phyloP scores from a whole-genome alignment of 2,329 filamentous ascomycete genomes.

The Fusarium stilboides region DNA sequence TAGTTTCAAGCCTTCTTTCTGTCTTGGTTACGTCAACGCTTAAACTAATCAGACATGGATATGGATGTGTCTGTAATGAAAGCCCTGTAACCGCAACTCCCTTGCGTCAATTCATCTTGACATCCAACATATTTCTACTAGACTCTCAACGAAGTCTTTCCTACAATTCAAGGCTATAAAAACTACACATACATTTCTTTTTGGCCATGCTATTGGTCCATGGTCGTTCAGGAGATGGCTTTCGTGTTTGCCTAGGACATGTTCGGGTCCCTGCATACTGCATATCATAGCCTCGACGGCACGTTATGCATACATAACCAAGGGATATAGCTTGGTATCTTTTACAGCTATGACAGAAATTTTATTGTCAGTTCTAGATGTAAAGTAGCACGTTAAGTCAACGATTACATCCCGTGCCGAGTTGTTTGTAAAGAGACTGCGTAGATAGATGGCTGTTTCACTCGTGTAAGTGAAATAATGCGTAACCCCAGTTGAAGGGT shows the following conservation, averaged over 20 bases:
- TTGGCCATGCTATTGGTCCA: neutral
- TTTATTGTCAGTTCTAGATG: too few relatives aligned
- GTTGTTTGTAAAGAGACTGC: too few relatives aligned
- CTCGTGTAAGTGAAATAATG: neutral
- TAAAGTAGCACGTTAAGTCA: neutral
- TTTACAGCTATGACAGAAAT: too few relatives aligned
- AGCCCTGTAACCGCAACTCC: neutral
- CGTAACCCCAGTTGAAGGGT: neutral
- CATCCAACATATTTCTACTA: neutral
- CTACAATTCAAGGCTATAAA: neutral
- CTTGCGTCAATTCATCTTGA: neutral
- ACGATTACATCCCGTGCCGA: neutral
- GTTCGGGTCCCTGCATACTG: conserved; percentile 25
- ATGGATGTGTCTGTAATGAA: neutral
- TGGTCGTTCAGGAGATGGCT: neutral
- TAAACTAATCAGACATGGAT: neutral
- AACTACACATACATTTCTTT: neutral
- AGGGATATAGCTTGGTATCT: too few relatives aligned
- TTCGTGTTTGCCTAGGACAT: conserved; percentile 11
- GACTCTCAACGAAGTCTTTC: neutral
- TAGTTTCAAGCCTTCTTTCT: conserved; percentile 11
- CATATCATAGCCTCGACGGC: conserved; percentile 6
- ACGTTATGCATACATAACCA: neutral
- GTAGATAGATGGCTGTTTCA: neutral
- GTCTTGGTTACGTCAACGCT: neutral